Evolutionary conservation across 306 rosid genomes (phyloP).

Genomic region (Urtica urens): DNA sequence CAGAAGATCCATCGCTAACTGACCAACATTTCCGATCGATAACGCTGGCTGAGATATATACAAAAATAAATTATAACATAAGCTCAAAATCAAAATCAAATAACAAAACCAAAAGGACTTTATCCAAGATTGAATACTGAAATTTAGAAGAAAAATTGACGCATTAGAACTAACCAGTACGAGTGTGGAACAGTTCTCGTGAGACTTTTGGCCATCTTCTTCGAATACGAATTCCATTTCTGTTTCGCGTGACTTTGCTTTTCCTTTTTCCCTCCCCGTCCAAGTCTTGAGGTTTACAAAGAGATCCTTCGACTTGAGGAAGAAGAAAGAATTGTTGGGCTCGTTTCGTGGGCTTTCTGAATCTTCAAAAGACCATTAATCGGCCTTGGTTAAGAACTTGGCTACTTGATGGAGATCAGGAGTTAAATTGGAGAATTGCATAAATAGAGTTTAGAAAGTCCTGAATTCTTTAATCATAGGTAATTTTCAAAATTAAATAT

Average conservation of each 20-base stretch:
- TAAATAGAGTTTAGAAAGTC: no score
- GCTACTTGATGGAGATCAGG: no score
- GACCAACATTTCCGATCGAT: slow-evolving; percentile 92
- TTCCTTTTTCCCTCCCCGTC: not conserved
- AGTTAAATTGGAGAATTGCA: no score
- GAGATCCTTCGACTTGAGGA: slow-evolving; percentile 14
- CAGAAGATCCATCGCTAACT: slow-evolving; percentile 64
- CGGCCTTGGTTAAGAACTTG: no score
- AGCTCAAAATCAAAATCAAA: not conserved
- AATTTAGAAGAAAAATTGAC: not conserved
- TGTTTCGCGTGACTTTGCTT: not conserved
- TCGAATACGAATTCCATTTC: slow-evolving; percentile 55
- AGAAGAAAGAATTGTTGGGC: slow-evolving; percentile 7
- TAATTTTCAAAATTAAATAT: no score
- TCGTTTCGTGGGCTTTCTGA: not conserved
- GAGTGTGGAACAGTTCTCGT: slow-evolving; percentile 51
- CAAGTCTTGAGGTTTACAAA: not conserved
- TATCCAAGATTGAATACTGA: not conserved
- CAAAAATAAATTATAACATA: not conserved
- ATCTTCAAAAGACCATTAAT: not conserved
- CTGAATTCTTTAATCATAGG: no score
- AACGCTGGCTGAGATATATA: slow-evolving; percentile 55
- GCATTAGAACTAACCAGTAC: slow-evolving; percentile 63
- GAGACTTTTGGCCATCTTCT: slow-evolving; percentile 37
- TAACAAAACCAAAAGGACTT: not conserved